These are phyloP conservation scores for Spathaspora sp. DNA, from an alignment of 805 yeast species.

Conservation along the genomic window DNA sequence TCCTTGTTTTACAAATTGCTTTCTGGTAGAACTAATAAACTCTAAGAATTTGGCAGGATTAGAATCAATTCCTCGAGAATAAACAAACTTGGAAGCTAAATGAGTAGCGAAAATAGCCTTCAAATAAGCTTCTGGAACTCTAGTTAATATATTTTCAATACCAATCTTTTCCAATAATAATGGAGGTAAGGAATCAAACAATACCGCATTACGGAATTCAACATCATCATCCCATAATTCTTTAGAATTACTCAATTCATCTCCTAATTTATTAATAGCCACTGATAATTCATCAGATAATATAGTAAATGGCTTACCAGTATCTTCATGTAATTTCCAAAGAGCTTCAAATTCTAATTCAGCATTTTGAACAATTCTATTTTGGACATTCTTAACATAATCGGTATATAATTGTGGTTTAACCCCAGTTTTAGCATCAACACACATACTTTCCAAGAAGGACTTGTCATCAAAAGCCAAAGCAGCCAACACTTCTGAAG, in stretches of 20 bases:
- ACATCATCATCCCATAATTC: conserved; percentile 83
- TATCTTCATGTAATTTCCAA: conserved; percentile 68
- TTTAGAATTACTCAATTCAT: conserved; percentile 75
- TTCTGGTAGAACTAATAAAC: conserved; percentile 58
- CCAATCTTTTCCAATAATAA: conserved; percentile 64
- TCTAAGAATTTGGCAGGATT: conserved; percentile 78
- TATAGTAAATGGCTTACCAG: conserved; percentile 61
- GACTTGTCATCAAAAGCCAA: conserved; percentile 83
- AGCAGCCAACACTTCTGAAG: conserved; percentile 92
- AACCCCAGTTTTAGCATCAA: conserved; percentile 46
- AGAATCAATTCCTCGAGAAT: conserved; percentile 73
- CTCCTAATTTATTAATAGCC: conserved; percentile 81
- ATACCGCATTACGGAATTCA: conserved; percentile 70
- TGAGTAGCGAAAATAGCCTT: conserved; percentile 86
- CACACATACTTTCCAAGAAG: conserved; percentile 78
- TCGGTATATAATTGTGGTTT: conserved; percentile 72
- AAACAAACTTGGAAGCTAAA: conserved; percentile 81
- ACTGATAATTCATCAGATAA: conserved; percentile 80
- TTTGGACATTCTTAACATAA: conserved; percentile 85
- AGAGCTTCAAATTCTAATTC: conserved; percentile 78
- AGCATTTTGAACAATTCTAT: conserved; percentile 73
- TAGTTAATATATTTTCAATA: conserved; percentile 59
- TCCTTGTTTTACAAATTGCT: conserved; percentile 30
- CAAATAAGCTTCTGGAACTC: conserved; percentile 86
- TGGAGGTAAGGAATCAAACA: conserved; percentile 74